Evolutionary conservation across 2,329 filamentous ascomycete genomes (phyloP), one percentile per base, ranked within the genome.

Genomic region (Aspergillus sp.): DNA sequence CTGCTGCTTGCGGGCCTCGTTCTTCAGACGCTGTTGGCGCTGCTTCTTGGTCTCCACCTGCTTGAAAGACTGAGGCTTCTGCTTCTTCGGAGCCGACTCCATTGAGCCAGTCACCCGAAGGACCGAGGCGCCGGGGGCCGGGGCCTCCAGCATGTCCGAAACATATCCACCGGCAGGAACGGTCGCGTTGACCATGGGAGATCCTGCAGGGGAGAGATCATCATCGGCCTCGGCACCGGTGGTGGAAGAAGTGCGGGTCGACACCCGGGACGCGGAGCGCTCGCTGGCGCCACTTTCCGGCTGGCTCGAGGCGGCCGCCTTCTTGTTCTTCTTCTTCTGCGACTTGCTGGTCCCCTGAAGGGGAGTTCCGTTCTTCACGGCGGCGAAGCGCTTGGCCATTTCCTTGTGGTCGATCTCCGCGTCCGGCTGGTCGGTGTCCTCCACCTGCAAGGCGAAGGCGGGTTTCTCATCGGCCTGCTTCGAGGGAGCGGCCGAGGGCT

Each of bases 21-120:
- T 86, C 84, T 96, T 97, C 78, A 88, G 85, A 61, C 87, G 84
- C 77, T 96, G 94, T 78, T 97, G 92, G 55, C 91, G 87, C 78
- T 96, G 90, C 80, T 97, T 97, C 87, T 97, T 97, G 17, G 88
- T 88, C 79, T 96, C 89, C 16, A 81, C 82, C 45, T 82, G 81
- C 71, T 89, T 85, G 58, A 83, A 79, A 38, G 80, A 76, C 76
- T 86, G 84, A 48, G 67, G 55, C 60, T 79, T 75, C 64, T 82
- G 78, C 74, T 85, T 85, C 74, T 87, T 82, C 67, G 73, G 71
- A 17, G 76, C 75, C 75, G 55, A 49, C 7, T 59, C 84, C 69
- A 74, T 81, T 65, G 73, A 82, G 69, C 86, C 85, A 50, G 88
- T 94, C 58, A 97, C 79, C 56, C 89, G 89, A 56, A 97, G 79